These are phyloP conservation scores for Fragaria ananassa DNA, from an alignment of 306 rosid genomes.

Conservation along the genomic window DNA sequence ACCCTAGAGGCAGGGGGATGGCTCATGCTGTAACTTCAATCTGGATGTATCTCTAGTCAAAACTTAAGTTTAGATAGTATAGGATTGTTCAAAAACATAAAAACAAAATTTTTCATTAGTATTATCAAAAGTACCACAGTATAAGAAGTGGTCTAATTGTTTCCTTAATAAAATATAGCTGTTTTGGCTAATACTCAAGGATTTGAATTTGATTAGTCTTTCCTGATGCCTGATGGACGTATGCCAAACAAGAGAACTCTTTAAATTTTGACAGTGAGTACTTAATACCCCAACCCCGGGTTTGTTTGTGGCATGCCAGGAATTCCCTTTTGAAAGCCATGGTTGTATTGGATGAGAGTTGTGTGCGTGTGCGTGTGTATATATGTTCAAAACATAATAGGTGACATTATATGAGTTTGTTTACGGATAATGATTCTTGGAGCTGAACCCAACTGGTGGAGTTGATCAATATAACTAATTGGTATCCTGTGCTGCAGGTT, in stretches of 20 bases:
- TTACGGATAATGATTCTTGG: neutral
- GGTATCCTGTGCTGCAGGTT: constrained; percentile 52
- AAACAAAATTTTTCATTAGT: neutral
- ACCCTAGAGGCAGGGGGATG: neutral
- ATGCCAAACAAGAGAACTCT: neutral
- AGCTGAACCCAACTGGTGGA: constrained; percentile 5
- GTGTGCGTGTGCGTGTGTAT: neutral
- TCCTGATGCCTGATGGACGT: neutral
- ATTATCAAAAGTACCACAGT: neutral
- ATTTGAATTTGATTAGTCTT: neutral
- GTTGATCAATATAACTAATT: constrained; percentile 24
- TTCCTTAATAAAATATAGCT: neutral
- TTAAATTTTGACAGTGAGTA: neutral
- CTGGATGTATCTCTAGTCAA: neutral
- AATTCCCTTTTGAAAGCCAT: constrained; percentile 6
- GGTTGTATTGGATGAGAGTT: neutral
- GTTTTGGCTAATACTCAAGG: neutral
- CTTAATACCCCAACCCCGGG: neutral
- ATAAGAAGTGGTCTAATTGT: neutral
- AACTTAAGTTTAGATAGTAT: neutral
- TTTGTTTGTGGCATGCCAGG: constrained; percentile 2
- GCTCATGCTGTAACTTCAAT: neutral
- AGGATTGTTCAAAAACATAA: neutral
- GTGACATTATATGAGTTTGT: neutral
- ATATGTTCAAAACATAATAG: neutral